Evolutionary conservation across 768 basidiomycete genomes (phyloP).

Genomic region (Symmetrospora coprosmae): DNA sequence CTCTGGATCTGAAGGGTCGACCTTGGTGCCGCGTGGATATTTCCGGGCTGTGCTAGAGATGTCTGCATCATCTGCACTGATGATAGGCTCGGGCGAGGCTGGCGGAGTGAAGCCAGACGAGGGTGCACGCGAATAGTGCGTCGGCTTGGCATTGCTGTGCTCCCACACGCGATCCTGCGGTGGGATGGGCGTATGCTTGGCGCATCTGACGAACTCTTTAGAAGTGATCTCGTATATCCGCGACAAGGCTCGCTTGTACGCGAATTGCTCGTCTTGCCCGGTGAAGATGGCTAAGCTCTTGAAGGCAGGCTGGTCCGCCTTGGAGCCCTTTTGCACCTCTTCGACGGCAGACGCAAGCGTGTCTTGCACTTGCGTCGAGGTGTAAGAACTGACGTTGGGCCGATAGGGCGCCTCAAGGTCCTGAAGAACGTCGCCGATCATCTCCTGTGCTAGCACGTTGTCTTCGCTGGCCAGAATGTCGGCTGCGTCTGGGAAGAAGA

Average conservation of each 20-base stretch:
- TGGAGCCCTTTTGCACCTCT: constrained; percentile 27
- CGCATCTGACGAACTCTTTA: constrained; percentile 29
- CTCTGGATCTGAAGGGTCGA: background rate
- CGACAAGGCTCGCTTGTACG: constrained; percentile 51
- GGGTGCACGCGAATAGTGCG: no score
- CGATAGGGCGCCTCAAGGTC: constrained; percentile 43
- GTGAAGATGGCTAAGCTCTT: constrained; percentile 47
- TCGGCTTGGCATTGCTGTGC: background rate
- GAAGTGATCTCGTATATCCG: constrained; percentile 48
- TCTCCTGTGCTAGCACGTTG: constrained; percentile 41
- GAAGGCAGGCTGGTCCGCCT: constrained; percentile 38
- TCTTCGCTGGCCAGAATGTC: constrained; percentile 27
- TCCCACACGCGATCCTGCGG: constrained; percentile 29
- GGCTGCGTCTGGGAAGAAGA: constrained; percentile 48
- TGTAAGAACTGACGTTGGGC: constrained; percentile 48
- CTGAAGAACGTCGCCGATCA: constrained; percentile 41
- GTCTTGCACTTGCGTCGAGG: constrained; percentile 32
- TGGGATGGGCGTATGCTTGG: constrained; percentile 26
- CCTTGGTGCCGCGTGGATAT: background rate
- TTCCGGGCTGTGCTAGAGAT: no score
- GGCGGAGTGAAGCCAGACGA: no score
- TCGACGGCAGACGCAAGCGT: background rate
- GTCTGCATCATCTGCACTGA: no score
- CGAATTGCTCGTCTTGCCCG: constrained; percentile 52
- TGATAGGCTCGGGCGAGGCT: no score